Evolutionary conservation across 2,329 filamentous ascomycete genomes (phyloP).

Genomic region (Colletotrichum sp.): DNA sequence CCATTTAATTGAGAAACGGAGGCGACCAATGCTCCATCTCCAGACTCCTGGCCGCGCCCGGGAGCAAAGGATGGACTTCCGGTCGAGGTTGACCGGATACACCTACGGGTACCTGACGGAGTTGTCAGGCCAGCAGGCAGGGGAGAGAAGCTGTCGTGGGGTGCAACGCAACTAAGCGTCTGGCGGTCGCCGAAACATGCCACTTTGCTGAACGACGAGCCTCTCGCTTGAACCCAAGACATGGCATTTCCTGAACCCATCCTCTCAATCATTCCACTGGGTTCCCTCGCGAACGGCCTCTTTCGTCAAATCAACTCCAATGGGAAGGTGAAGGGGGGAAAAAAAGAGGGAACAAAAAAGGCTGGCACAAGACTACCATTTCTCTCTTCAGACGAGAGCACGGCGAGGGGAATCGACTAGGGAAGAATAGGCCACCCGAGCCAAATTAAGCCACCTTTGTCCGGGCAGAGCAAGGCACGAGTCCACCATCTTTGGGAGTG

Average conservation of each 20-base stretch:
- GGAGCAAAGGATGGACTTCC: constrained; percentile 1
- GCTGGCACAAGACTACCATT: background rate
- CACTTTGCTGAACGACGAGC: constrained; percentile 2
- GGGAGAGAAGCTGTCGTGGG: constrained; percentile 11
- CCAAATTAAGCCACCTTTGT: constrained; percentile 10
- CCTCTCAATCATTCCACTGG: constrained; percentile 15
- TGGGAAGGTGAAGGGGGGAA: background rate
- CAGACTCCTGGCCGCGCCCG: background rate
- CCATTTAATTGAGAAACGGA: constrained; percentile 2
- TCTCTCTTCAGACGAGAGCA: background rate
- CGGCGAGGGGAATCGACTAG: background rate
- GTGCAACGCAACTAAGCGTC: constrained; percentile 8
- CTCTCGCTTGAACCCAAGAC: constrained; percentile 14
- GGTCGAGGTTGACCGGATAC: background rate
- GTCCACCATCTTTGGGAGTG: background rate
- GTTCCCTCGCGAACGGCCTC: constrained; percentile 5
- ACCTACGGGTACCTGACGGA: background rate
- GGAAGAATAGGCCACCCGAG: background rate
- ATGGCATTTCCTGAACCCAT: background rate
- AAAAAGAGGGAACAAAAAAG: background rate
- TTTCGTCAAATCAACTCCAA: background rate
- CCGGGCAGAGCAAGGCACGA: constrained; percentile 11
- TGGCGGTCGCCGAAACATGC: constrained; percentile 16
- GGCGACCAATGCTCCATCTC: constrained; percentile 9
- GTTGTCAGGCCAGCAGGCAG: background rate